Base-by-base conservation (phyloP, 2,329 filamentous ascomycete genomes). In the Cladophialophora chaetospira region DNA sequence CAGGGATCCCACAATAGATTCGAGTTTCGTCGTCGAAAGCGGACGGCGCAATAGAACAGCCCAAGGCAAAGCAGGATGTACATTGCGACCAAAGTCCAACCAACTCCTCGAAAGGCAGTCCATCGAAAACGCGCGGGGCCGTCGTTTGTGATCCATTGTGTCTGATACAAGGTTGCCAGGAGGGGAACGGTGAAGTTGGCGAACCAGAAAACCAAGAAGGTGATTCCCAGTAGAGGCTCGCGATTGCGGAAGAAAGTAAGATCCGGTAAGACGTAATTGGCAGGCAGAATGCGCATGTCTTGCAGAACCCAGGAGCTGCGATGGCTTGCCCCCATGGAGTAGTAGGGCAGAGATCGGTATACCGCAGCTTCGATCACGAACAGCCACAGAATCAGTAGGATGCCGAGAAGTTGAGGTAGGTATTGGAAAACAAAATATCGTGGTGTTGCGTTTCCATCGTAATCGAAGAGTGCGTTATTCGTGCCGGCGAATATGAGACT, bases 381-480 rank as follows among this genome's bases (percentile, higher is more conserved):
- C 1, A 89, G 81, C 78, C 89, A 96, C 5, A 97, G 71, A 43
- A 94, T 78, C 31, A 96, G 74, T 10, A 87, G 63, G 17, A 85
- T 84, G 0, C 86, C 89, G 11, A 95, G 69, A 0, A 96, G 75
- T 55, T 91, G 90, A 2, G 93, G 92, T 1, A 97, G 75, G 62
- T 96, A 89, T 60, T 91, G 83, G 71, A 96, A 94, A 44, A 95
- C 73, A 70, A 97, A 96, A 72, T 95, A 96, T 63, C 86, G 81
- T 6, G 80, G 80, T 47, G 87, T 87, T 59, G 88, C 88, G 55
- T 91, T 87, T 26, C 80, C 80, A 29, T 77, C 75, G 69, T 92
- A 96, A 3, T 79, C 73, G 68, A 82, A 85, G 10, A 97, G 75
- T 0, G 90, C 90, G 8, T 79, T 71, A 62, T 86, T 79, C 4